Base-by-base conservation (phyloP, 2,329 filamentous ascomycete genomes). In the Fusarium pseudocircinatum region DNA sequence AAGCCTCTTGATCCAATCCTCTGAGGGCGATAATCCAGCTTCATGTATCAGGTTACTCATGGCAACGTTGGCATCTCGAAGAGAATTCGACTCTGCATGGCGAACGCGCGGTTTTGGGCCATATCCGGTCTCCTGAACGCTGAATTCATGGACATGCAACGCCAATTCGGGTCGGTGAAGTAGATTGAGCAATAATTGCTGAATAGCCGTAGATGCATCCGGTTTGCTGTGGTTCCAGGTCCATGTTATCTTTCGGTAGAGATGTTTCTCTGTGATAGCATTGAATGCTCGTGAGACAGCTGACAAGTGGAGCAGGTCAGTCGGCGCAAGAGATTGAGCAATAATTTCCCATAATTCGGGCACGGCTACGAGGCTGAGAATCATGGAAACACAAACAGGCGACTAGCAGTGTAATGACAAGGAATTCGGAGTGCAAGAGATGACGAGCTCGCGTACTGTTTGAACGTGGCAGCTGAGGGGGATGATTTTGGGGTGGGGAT, bases 181-280 rank as follows among this genome's bases (percentile, higher is more conserved):
- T 1, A 46, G 8, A 0, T 46, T 46, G 24, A 46, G 24, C 0
- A 46, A 28, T 3, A 46, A 22, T 3, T 22, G 18, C 0, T 46
- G 43, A 7, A 46, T 28, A 2, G 43, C 24, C 43, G 5, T 22
- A 46, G 43, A 46, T 22, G 24, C 20, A 3, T 28, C 24, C 18
- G 12, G 18, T 46, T 46, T 22, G 24, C 13, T 15, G 18, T 28
- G 43, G 24, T 46, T 3, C 24, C 43, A 46, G 24, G 43, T 22
- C 43, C 43, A 28, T 22, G 13, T 5, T 46, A 46, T 46, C 43
- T 22, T 28, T 7, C 24, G 43, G 24, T 46, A 46, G 6, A 46
- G 43, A 22, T 28, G 15, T 11, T 15, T 46, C 18, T 46, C 43
- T 28, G 43, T 28, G 43, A 28, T 46, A 18, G 18, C 43, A 14